Conservation (phyloP, 495 filamentous ascomycete genomes). For the Penicillium longicatenatum region DNA sequence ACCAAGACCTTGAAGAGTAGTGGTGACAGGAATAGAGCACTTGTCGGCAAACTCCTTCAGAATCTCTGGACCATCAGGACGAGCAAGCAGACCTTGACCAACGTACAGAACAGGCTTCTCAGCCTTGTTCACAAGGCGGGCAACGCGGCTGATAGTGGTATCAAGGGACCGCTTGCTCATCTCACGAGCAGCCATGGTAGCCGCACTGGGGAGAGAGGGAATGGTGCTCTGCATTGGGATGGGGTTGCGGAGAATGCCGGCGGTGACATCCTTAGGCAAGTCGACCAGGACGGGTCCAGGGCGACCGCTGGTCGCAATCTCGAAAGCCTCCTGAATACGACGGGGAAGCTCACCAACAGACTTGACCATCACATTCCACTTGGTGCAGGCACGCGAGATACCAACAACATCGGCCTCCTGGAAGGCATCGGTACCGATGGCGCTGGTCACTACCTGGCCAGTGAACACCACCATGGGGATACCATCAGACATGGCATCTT, state of each 20-base stretch:
- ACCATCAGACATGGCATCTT: constrained; percentile 64
- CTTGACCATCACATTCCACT: constrained; percentile 68
- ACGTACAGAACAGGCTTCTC: constrained; percentile 65
- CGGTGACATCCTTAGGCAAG: constrained; percentile 62
- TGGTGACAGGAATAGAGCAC: constrained; percentile 61
- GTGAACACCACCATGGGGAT: constrained; percentile 65
- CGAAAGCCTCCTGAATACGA: constrained; percentile 64
- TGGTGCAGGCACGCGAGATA: constrained; percentile 62
- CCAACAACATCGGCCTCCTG: constrained; percentile 66
- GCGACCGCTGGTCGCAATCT: constrained; percentile 60
- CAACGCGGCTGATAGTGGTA: constrained; percentile 51
- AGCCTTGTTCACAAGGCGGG: constrained; percentile 56
- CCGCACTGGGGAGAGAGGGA: constrained; percentile 59
- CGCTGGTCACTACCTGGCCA: constrained; percentile 59
- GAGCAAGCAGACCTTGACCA: constrained; percentile 58
- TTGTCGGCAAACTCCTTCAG: constrained; percentile 60
- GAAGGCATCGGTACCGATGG: constrained; percentile 64
- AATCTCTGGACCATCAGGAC: constrained; percentile 53
- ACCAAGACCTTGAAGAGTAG: constrained; percentile 66
- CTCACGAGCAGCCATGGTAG: constrained; percentile 56
- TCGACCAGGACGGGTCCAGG: constrained; percentile 66
- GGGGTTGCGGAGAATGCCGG: constrained; percentile 51
- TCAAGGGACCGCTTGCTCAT: constrained; percentile 49
- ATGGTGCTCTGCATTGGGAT: constrained; percentile 60
- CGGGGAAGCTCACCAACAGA: constrained; percentile 60